Conservation (phyloP, 164 flowering plant species). For the Piper longum region DNA sequence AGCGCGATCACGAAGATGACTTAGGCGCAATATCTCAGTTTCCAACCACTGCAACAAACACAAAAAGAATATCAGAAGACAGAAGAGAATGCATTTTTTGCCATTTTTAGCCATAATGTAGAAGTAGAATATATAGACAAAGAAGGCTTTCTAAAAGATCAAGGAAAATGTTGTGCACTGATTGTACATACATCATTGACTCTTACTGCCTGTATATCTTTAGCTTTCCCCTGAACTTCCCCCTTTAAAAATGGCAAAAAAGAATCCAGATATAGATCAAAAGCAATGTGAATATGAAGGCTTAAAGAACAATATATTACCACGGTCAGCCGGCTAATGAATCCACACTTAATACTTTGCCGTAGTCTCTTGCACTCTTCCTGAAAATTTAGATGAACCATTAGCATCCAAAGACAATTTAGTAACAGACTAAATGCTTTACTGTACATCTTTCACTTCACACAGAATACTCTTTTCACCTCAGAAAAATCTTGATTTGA, state of each 20-base stretch:
- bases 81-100: not conserved
- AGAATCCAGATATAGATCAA: not conserved
- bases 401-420: not conserved
- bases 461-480: slow-evolving; percentile 28
- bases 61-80: not conserved
- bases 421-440: not conserved
- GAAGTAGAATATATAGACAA: no score
- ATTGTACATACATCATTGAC: slow-evolving; percentile 69
- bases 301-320: slow-evolving; percentile 23
- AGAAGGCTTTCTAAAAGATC: not conserved
- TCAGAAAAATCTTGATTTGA: slow-evolving; percentile 94
- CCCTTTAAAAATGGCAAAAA: slow-evolving; percentile 41
- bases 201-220: slow-evolving; percentile 62
- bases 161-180: not conserved
- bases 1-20: slow-evolving; percentile 97
- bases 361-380: slow-evolving; percentile 92
- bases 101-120: no score
- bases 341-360: slow-evolving; percentile 93
- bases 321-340: slow-evolving; percentile 75
- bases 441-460: not conserved
- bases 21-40: slow-evolving; percentile 57
- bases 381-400: slow-evolving; percentile 16
- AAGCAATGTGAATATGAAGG: not conserved
- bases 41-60: slow-evolving; percentile 63
- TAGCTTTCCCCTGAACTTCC: slow-evolving; percentile 74